Base-by-base conservation (phyloP, 345 rosid species). In the Clarkia xantiana region DNA sequence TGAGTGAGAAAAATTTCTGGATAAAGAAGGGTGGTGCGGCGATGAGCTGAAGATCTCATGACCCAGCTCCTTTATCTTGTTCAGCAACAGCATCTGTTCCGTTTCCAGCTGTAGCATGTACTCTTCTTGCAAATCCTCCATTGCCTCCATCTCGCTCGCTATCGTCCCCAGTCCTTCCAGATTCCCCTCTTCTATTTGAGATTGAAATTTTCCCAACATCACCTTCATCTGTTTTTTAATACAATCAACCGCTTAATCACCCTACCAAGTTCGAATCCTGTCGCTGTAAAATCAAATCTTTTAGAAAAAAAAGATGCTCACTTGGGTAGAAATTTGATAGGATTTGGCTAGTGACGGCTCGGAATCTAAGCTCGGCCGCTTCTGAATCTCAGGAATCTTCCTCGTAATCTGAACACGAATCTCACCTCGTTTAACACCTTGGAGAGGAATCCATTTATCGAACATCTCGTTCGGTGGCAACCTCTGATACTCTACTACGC, bases 361-460 rank as follows among this genome's bases (percentile, higher is more conserved):
- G 2, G 83, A 62, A 49, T 81, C 82, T 14, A 59, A 56, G 59
- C 81, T 81, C 8, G 63, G 22, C 16, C 73, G 69, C 76, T 68
- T 80, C 17, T 43, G 69, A 18, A 60, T 25, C 56, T 79, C 93
- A 0, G 85, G 81, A 71, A 86, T 64, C 76, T 76, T 81, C 68
- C 90, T 73, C 10, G 94, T 84, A 41, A 86, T 66, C 61, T 60
- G 89, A 41, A 91, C 36, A 39, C 69, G 96, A 63, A 91, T 76
- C 75, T 91, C 98, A 13, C 96, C 98, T 42, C 57, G 69, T 54
- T 54, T 91, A 56, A 91, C 98, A 47, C 96, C 96, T 69, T 84
- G 96, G 54, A 91, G 94, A 39, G 96, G 96, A 67, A 91, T 86
- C 98, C 98, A 91, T 67, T 86, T 91, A 64, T 91, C 94, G 0